These are phyloP conservation scores for Candolleomyces eurysporus DNA, from an alignment of 768 basidiomycete genomes.

Conservation along the genomic window DNA sequence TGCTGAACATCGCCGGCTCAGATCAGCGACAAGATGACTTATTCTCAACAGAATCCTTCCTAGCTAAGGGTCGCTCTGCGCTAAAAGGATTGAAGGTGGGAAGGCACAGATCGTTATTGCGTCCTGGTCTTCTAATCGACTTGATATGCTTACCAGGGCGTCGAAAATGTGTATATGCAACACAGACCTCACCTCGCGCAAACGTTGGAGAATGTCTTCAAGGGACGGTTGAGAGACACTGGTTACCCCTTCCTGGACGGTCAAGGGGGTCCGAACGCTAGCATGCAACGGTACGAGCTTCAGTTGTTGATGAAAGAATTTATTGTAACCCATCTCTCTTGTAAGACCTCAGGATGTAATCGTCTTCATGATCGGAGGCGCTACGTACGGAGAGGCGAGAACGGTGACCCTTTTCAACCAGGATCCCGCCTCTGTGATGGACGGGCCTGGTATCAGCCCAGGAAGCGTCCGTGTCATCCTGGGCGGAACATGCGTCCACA, in stretches of 20 bases:
- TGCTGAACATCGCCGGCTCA: constrained; percentile 89
- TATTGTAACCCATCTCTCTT: neutral
- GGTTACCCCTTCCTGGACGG: constrained; percentile 86
- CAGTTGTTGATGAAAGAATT: neutral
- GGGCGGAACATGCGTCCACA: constrained; percentile 94
- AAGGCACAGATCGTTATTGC: neutral
- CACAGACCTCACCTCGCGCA: constrained; percentile 92
- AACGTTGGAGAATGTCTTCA: constrained; percentile 86
- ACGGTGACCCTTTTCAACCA: constrained; percentile 85
- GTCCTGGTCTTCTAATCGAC: neutral
- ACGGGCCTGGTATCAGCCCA: constrained; percentile 44
- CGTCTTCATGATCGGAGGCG: constrained; percentile 94
- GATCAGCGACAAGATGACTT: constrained; percentile 98
- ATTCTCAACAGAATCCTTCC: constrained; percentile 91
- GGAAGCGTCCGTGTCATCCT: constrained; percentile 78
- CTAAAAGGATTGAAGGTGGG: constrained; percentile 90
- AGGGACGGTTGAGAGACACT: constrained; percentile 80
- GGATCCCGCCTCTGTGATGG: constrained; percentile 55
- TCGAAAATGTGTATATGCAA: constrained; percentile 98
- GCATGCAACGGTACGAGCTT: constrained; percentile 60
- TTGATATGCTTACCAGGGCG: constrained; percentile 57
- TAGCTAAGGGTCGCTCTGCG: constrained; percentile 92
- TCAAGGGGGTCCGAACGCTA: constrained; percentile 58
- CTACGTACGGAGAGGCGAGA: constrained; percentile 94
- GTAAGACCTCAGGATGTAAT: constrained; percentile 92